A percentile compares a stretch with the other conserved stretches of the same genome.
Conservation (phyloP, 1,139 yeast genomes). For the Debaryomycetaceae sp. region DNA sequence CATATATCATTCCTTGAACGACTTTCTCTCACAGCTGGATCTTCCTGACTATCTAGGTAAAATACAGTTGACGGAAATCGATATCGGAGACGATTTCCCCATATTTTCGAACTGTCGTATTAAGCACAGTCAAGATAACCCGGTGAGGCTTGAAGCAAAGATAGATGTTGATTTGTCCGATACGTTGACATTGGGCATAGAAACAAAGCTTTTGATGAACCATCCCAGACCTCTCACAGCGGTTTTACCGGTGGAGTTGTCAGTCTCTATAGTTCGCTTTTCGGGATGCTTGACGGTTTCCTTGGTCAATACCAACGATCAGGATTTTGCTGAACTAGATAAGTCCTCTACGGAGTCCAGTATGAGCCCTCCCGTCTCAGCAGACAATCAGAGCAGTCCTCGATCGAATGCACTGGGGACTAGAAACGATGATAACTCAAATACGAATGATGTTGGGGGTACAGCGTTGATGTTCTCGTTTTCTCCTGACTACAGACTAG, state of each 20-base stretch:
- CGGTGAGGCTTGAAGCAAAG: slow-evolving; percentile 74
- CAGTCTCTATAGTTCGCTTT: slow-evolving; percentile 86
- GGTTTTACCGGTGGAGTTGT: slow-evolving; percentile 73
- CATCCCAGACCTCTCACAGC: slow-evolving; percentile 87
- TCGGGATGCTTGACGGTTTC: slow-evolving; percentile 91
- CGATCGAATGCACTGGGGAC: background rate
- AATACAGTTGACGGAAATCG: slow-evolving; percentile 79
- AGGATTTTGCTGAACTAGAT: slow-evolving; percentile 21
- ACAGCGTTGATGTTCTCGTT: slow-evolving; percentile 85
- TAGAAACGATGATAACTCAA: background rate
- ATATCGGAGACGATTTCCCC: slow-evolving; percentile 94
- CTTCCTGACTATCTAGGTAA: slow-evolving; percentile 80
- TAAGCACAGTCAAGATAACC: slow-evolving; percentile 46
- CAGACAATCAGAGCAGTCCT: background rate
- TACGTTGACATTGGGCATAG: slow-evolving; percentile 83
- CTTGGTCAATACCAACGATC: slow-evolving; percentile 51
- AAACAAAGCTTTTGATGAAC: slow-evolving; percentile 76
- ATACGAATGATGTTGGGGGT: slow-evolving; percentile 27
- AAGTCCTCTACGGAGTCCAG: background rate
- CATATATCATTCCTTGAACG: slow-evolving; percentile 71
- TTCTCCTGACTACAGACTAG: slow-evolving; percentile 84
- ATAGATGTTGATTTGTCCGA: slow-evolving; percentile 93
- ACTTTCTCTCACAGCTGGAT: slow-evolving; percentile 45
- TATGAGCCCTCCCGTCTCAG: background rate
- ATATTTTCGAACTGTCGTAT: slow-evolving; percentile 92